Evolutionary conservation across 192 early-diverging fungal species (phyloP).

Genomic region (Mortierella alpina): DNA sequence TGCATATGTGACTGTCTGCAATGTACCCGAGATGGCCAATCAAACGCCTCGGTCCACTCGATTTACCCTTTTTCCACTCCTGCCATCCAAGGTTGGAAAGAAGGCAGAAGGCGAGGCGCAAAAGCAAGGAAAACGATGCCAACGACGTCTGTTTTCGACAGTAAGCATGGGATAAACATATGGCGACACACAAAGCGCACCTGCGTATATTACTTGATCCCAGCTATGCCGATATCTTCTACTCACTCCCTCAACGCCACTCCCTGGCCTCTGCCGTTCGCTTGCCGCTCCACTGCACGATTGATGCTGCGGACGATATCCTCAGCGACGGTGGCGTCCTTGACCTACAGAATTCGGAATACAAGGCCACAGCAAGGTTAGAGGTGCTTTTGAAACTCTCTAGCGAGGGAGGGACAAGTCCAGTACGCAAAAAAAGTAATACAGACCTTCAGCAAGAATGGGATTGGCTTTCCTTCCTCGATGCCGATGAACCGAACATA

Average conservation of each 20-base stretch:
- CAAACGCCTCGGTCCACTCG: no score
- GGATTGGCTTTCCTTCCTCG: constrained; percentile 27
- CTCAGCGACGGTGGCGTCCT: constrained; percentile 17
- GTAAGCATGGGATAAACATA: no score
- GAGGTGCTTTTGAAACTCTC: background rate
- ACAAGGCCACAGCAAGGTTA: background rate
- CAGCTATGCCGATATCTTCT: no score
- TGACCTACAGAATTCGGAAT: constrained; percentile 15
- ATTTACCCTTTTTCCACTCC: no score
- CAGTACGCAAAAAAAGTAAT: background rate
- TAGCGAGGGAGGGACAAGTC: background rate
- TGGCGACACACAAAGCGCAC: no score
- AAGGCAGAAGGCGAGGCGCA: no score
- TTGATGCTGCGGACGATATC: constrained; percentile 20
- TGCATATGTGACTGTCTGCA: no score
- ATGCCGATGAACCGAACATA: constrained; percentile 47
- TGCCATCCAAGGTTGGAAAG: no score
- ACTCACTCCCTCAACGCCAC: constrained; percentile 17
- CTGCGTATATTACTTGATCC: no score
- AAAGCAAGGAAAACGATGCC: no score
- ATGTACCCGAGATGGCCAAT: no score
- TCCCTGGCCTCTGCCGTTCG: background rate
- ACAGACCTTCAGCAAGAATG: constrained; percentile 48
- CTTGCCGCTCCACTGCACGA: constrained; percentile 34
- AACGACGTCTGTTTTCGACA: no score